Conservation (phyloP, 148 eudicot species). For the Cornus controversa region DNA sequence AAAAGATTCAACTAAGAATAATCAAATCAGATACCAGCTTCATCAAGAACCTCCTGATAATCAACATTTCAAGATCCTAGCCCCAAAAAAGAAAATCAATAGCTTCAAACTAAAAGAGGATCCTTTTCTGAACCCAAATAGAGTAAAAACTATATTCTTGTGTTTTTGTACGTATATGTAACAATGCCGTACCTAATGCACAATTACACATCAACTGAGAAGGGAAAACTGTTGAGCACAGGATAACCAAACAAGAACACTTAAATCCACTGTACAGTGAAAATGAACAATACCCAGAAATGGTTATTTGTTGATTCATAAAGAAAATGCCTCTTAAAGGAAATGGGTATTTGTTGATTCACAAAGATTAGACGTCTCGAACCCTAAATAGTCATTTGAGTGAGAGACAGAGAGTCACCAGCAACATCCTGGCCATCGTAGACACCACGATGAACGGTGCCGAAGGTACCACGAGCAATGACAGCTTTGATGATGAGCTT, state of each 20-base stretch:
- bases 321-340: too few relatives aligned
- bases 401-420: constrained; percentile 33
- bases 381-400: neutral
- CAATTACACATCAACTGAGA: neutral
- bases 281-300: neutral
- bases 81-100: neutral
- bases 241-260: neutral
- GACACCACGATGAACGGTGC: constrained; percentile 85
- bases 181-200: neutral
- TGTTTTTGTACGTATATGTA: neutral
- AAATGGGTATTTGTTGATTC: neutral
- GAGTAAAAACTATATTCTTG: neutral
- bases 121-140: neutral
- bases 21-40: neutral
- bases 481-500: constrained; percentile 69
- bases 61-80: neutral
- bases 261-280: neutral
- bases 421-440: constrained; percentile 89
- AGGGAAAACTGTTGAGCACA: neutral
- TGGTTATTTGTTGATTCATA: neutral
- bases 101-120: neutral
- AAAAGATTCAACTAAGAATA: neutral
- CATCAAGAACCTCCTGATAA: neutral
- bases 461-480: constrained; percentile 91
- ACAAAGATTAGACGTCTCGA: neutral